These are phyloP conservation scores for Pseudogymnoascus sp. DNA, from an alignment of 2,329 filamentous ascomycete genomes.

Conservation along the genomic window DNA sequence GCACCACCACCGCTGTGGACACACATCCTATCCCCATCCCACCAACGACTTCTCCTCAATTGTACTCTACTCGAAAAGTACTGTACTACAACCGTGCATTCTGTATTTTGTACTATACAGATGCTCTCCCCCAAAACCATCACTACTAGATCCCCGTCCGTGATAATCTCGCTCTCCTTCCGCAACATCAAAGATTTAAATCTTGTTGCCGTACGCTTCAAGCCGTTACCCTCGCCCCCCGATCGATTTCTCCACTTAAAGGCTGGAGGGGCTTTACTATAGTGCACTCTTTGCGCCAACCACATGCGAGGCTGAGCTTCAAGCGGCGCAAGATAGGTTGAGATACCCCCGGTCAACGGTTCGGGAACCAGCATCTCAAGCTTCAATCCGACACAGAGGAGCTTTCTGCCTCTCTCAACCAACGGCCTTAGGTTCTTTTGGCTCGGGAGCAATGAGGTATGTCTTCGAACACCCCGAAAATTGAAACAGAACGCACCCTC, in stretches of 20 bases:
- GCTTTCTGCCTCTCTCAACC: conserved; percentile 14
- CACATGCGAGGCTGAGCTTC: conserved; percentile 24
- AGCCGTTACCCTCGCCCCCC: conserved; percentile 6
- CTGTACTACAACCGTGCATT: conserved; percentile 1
- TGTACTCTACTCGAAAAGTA: not conserved
- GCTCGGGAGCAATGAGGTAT: conserved; percentile 25
- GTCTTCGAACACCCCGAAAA: conserved; percentile 11
- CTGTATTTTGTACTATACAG: conserved; percentile 1
- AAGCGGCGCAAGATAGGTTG: conserved; percentile 15
- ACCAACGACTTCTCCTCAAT: not conserved
- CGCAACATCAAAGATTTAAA: not conserved
- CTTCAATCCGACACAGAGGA: conserved; percentile 20
- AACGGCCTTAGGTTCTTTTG: conserved; percentile 12
- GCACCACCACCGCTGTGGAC: not conserved
- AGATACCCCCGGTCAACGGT: conserved; percentile 17
- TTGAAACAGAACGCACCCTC: not conserved
- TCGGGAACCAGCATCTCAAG: conserved; percentile 23
- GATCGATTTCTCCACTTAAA: not conserved
- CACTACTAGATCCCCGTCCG: not conserved
- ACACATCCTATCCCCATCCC: not conserved
- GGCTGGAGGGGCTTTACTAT: not conserved
- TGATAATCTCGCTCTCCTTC: not conserved
- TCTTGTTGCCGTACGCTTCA: not conserved
- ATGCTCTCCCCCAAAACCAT: not conserved
- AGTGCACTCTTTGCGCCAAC: conserved; percentile 7